phyloP scores from a whole-genome alignment of 345 rosid species.

The Citrus maxima region DNA sequence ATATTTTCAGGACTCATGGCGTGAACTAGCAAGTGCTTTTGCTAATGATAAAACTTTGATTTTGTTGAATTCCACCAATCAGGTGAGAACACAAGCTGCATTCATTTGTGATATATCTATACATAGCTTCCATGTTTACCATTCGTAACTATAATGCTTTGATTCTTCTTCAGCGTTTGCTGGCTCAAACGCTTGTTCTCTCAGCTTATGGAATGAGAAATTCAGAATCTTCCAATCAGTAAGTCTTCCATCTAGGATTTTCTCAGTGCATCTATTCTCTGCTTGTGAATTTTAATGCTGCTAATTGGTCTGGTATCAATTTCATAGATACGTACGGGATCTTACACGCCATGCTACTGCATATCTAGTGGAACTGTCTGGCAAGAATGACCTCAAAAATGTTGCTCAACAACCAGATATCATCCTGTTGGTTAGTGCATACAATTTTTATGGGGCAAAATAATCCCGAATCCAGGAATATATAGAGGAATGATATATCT shows the following conservation, averaged over 20 bases:
- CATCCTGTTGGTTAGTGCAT: constrained; percentile 64
- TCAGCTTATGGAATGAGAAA: constrained; percentile 84
- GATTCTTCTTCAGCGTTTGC: constrained; percentile 61
- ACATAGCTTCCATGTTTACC: not conserved
- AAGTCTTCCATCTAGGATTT: constrained; percentile 32
- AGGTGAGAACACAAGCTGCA: constrained; percentile 48
- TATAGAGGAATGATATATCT: constrained; percentile 13
- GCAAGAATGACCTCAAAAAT: constrained; percentile 66
- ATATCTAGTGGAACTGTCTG: constrained; percentile 69
- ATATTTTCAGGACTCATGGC: constrained; percentile 83
- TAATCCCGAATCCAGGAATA: constrained; percentile 7
- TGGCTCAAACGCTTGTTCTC: constrained; percentile 92
- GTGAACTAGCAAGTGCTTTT: constrained; percentile 81
- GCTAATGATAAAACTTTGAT: constrained; percentile 72
- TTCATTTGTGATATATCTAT: constrained; percentile 3
- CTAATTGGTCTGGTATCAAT: constrained; percentile 20
- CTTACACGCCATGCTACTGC: constrained; percentile 72
- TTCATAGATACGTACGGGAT: constrained; percentile 72
- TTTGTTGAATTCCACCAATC: constrained; percentile 71
- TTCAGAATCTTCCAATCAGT: constrained; percentile 83
- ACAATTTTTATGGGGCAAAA: constrained; percentile 6
- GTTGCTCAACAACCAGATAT: constrained; percentile 86
- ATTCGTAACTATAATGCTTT: constrained; percentile 13
- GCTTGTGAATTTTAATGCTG: constrained; percentile 16
- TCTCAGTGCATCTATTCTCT: constrained; percentile 13